Conservation (phyloP, 345 rosid species). For the Aegle marmelos region DNA sequence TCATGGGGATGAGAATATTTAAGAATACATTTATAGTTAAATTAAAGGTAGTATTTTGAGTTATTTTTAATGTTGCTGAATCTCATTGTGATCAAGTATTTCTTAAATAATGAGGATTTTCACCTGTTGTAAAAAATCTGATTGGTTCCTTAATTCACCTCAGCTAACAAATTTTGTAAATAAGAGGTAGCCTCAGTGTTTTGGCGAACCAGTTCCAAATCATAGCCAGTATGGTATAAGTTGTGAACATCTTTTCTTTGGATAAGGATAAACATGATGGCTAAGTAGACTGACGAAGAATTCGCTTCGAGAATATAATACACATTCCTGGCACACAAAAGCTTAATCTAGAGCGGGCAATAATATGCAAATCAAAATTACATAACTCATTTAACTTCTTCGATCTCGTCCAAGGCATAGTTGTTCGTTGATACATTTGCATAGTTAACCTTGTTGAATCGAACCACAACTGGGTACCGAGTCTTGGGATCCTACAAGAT, state of each 20-base stretch:
- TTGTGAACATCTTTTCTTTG: background rate
- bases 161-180: background rate
- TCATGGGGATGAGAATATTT: background rate
- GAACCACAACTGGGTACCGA: slow-evolving; percentile 88
- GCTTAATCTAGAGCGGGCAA: slow-evolving; percentile 24
- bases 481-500: slow-evolving; percentile 67
- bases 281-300: slow-evolving; percentile 3
- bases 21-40: background rate
- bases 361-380: slow-evolving; percentile 21
- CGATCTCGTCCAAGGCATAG: slow-evolving; percentile 88
- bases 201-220: background rate
- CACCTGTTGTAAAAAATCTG: background rate
- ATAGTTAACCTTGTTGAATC: slow-evolving; percentile 82
- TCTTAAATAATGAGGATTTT: background rate
- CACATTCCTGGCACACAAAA: slow-evolving; percentile 25
- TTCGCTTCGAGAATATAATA: slow-evolving; percentile 24
- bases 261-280: slow-evolving; percentile 1
- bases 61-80: background rate
- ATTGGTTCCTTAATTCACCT: background rate
- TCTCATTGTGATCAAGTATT: background rate
- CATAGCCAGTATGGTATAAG: background rate
- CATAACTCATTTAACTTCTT: slow-evolving; percentile 52
- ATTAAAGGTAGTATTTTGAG: background rate
- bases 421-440: slow-evolving; percentile 95
- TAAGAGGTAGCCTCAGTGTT: background rate